Evolutionary conservation across 768 basidiomycete species (phyloP).

Genomic region (Hortiboletus campestris): DNA sequence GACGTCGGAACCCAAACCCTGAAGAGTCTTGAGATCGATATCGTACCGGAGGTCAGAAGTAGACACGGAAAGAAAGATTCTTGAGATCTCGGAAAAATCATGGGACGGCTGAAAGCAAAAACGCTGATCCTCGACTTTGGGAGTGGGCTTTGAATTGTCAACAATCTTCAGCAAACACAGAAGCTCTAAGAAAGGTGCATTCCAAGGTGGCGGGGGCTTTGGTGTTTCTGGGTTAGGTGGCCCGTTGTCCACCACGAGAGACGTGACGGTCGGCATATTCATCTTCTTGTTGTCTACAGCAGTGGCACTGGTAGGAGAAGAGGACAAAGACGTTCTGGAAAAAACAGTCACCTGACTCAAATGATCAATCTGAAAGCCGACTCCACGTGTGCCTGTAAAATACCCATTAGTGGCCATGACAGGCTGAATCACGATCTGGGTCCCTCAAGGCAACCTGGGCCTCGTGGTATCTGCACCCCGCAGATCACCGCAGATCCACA

Average conservation of each 20-base stretch:
- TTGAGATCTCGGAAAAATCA: slow-evolving; percentile 13
- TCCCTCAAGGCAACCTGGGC: neutral
- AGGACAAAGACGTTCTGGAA: neutral
- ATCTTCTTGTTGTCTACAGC: neutral
- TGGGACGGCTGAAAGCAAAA: slow-evolving; percentile 16
- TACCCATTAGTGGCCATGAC: neutral
- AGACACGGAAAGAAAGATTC: slow-evolving; percentile 10
- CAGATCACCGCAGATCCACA: neutral
- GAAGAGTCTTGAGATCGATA: slow-evolving; percentile 8
- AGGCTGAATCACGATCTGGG: neutral
- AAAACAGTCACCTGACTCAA: slow-evolving; percentile 10
- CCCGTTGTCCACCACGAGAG: neutral
- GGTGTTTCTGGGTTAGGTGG: neutral
- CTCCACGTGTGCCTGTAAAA: slow-evolving; percentile 2
- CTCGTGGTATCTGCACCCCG: neutral
- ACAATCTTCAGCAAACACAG: slow-evolving; percentile 2
- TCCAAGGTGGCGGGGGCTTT: slow-evolving; percentile 1
- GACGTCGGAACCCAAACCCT: neutral
- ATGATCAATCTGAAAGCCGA: neutral
- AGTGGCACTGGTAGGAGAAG: slow-evolving; percentile 13
- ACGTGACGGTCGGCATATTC: slow-evolving; percentile 1
- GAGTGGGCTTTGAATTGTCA: neutral
- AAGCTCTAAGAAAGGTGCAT: slow-evolving; percentile 9
- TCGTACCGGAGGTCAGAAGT: neutral
- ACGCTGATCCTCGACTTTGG: neutral